Percentiles rank a stretch among this genome's conserved stretches.
These are phyloP conservation scores for Solanum tacnaense DNA, from an alignment of 257 asterid genomes.

Conservation along the genomic window DNA sequence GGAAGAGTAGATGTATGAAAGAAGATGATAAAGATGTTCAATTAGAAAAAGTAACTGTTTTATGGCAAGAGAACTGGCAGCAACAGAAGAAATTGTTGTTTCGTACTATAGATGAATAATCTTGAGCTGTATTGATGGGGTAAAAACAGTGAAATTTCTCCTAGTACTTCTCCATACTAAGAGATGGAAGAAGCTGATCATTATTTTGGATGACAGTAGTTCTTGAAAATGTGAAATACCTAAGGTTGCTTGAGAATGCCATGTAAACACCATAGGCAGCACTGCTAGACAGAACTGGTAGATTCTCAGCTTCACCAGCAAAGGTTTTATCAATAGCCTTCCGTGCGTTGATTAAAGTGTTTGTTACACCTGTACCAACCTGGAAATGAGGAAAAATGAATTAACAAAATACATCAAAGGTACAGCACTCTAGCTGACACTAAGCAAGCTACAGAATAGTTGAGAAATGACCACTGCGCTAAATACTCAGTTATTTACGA, in stretches of 20 bases:
- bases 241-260: constrained; percentile 91
- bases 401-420: background rate
- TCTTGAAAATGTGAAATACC: constrained; percentile 28
- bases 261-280: constrained; percentile 83
- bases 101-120: background rate
- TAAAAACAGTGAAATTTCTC: background rate
- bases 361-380: constrained; percentile 95
- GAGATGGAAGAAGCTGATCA: background rate
- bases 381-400: constrained; percentile 11
- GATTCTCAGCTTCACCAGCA: constrained; percentile 84
- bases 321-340: constrained; percentile 66
- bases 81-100: background rate
- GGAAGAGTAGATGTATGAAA: background rate
- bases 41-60: background rate
- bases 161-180: background rate
- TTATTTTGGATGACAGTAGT: background rate
- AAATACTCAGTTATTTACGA: background rate
- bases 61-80: background rate
- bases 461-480: background rate
- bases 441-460: background rate
- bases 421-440: background rate
- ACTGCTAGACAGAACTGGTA: constrained; percentile 73
- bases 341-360: constrained; percentile 47
- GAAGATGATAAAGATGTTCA: background rate
- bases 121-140: background rate